phyloP scores from a whole-genome alignment of 2,329 filamentous ascomycete genomes.

The Eutypella sp. region DNA sequence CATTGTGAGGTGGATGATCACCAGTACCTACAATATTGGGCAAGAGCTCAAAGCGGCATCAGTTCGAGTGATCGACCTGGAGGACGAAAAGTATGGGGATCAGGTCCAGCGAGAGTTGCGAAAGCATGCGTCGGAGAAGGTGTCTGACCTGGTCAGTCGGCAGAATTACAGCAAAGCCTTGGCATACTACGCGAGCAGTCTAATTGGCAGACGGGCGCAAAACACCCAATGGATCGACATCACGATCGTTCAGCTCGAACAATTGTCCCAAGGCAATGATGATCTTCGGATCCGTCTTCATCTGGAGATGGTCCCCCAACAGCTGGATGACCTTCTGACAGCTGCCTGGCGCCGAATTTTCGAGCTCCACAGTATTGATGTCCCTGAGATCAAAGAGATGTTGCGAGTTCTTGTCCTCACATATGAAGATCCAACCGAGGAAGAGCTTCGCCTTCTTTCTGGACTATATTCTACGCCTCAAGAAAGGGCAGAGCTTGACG shows the following conservation, averaged over 20 bases:
- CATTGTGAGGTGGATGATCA: slow-evolving; percentile 34
- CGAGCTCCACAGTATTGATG: slow-evolving; percentile 22
- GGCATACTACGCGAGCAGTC: slow-evolving; percentile 36
- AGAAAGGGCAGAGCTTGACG: slow-evolving; percentile 28
- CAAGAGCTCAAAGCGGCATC: slow-evolving; percentile 23
- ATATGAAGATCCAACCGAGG: slow-evolving; percentile 34
- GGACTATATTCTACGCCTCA: slow-evolving; percentile 28
- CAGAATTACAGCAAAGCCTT: slow-evolving; percentile 38
- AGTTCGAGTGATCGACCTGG: slow-evolving; percentile 31
- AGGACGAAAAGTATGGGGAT: slow-evolving; percentile 32
- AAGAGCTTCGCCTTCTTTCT: slow-evolving; percentile 32
- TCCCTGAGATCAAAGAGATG: slow-evolving; percentile 38
- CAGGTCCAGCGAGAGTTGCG: slow-evolving; percentile 32
- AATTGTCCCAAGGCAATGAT: slow-evolving; percentile 31
- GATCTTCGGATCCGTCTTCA: slow-evolving; percentile 34
- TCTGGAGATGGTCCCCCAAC: slow-evolving; percentile 35
- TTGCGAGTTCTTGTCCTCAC: slow-evolving; percentile 36
- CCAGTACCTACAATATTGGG: slow-evolving; percentile 29
- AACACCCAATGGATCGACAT: slow-evolving; percentile 42
- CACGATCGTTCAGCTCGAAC: slow-evolving; percentile 35
- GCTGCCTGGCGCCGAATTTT: slow-evolving; percentile 35
- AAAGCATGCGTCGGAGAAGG: slow-evolving; percentile 32
- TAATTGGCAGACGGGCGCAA: slow-evolving; percentile 36
- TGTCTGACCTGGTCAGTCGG: slow-evolving; percentile 25
- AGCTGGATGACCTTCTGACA: slow-evolving; percentile 31